Conservation (phyloP, 139 green algal species). For the Chlorella sorokiniana region DNA sequence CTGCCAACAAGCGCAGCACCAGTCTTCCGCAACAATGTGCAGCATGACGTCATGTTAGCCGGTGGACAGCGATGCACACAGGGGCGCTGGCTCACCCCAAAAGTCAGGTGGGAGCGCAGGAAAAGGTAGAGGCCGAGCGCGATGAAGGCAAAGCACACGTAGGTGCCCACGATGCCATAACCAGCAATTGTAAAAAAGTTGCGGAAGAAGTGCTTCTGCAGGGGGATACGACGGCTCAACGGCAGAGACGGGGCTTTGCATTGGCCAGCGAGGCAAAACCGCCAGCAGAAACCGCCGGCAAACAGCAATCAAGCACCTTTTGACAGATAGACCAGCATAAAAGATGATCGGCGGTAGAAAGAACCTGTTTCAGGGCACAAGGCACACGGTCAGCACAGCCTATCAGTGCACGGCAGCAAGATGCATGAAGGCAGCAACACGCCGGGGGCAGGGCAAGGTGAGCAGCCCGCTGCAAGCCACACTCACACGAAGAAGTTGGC, state of each 20-base stretch:
- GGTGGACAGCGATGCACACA: too few relatives aligned
- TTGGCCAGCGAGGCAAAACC: too few relatives aligned
- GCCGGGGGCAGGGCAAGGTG: not conserved
- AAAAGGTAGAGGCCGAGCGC: constrained; percentile 48
- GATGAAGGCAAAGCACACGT: constrained; percentile 73
- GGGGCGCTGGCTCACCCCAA: constrained; percentile 49
- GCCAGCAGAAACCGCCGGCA: too few relatives aligned
- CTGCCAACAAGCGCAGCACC: not conserved
- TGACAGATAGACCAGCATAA: constrained; percentile 79
- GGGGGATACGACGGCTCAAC: too few relatives aligned
- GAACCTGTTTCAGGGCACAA: constrained; percentile 68
- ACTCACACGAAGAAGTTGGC: constrained; percentile 63
- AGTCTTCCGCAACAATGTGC: not conserved
- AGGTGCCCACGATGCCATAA: constrained; percentile 75
- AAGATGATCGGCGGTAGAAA: constrained; percentile 91
- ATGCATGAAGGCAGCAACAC: not conserved
- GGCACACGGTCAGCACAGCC: too few relatives aligned
- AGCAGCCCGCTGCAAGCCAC: too few relatives aligned
- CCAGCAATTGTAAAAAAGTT: constrained; percentile 81
- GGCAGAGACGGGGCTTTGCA: too few relatives aligned
- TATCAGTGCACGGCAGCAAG: too few relatives aligned
- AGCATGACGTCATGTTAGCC: not conserved
- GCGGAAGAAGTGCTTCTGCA: constrained; percentile 81
- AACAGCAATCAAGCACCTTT: too few relatives aligned
- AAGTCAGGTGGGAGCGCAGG: constrained; percentile 40